A percentile compares a stretch with the other conserved stretches of the same genome.
Evolutionary conservation across 2,329 filamentous ascomycete species (phyloP).

Genomic region (Penicillium expansum): DNA sequence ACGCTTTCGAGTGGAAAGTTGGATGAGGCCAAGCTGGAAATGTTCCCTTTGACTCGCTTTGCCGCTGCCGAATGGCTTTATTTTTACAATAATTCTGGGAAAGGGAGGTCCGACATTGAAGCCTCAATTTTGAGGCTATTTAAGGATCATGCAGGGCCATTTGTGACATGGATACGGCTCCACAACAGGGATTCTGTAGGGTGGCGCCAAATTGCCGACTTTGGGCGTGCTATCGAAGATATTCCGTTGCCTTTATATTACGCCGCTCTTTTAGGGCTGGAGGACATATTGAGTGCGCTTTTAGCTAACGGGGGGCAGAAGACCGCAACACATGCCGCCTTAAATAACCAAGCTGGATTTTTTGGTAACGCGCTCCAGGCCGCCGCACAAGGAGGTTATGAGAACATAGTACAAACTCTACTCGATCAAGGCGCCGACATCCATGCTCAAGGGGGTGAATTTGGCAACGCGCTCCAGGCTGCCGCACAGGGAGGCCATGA

Average conservation of each 20-base stretch:
- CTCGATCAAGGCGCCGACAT: background rate
- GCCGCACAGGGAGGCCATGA: background rate
- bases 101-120: background rate
- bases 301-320: background rate
- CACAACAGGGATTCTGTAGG: background rate
- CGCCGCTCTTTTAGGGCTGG: conserved; percentile 5
- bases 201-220: fast-evolving
- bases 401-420: background rate
- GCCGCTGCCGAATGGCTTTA: conserved; percentile 6
- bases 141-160: background rate
- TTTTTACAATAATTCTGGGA: background rate
- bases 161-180: conserved; percentile 2
- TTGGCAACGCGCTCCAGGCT: conserved; percentile 1
- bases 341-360: background rate
- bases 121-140: conserved; percentile 1
- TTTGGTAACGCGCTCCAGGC: conserved; percentile 2
- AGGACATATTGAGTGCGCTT: background rate
- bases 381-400: background rate
- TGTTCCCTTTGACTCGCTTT: conserved; percentile 4
- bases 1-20: background rate
- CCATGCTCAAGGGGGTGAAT: background rate
- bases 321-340: background rate
- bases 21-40: background rate
- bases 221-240: background rate
- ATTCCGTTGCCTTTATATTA: conserved; percentile 8